Conservation (phyloP, 2,329 filamentous ascomycete species). For the Penicillium vulpinum region DNA sequence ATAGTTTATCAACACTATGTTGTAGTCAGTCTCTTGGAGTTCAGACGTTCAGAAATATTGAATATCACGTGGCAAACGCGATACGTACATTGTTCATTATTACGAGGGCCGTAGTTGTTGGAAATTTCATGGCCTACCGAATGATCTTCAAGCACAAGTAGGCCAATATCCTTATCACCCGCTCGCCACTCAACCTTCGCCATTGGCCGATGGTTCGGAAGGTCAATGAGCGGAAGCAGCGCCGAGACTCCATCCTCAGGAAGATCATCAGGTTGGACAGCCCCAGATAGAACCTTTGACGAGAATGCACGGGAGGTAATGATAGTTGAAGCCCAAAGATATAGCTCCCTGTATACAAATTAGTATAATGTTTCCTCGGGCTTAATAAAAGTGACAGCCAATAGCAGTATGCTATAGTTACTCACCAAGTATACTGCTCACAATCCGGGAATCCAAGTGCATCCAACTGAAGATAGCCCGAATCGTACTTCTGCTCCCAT, state of each 20-base stretch:
- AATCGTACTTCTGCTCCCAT: slow-evolving; percentile 43
- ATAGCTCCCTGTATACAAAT: slow-evolving; percentile 41
- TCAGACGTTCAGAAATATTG: too few species aligned
- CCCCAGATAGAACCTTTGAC: slow-evolving; percentile 43
- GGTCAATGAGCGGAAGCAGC: slow-evolving; percentile 68
- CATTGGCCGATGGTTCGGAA: slow-evolving; percentile 68
- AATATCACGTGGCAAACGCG: not conserved
- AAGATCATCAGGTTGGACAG: slow-evolving; percentile 39
- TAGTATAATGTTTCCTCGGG: not conserved
- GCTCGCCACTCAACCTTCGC: slow-evolving; percentile 61
- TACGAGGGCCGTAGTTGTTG: slow-evolving; percentile 76
- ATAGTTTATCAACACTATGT: slow-evolving; percentile 47
- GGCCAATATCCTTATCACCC: slow-evolving; percentile 38
- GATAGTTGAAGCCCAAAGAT: slow-evolving; percentile 49
- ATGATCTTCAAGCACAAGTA: slow-evolving; percentile 45
- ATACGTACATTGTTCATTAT: slow-evolving; percentile 63
- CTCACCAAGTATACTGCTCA: slow-evolving; percentile 43
- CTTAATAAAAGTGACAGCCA: not conserved
- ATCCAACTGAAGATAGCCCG: slow-evolving; percentile 29
- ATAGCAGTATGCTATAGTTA: not conserved
- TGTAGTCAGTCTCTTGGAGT: slow-evolving; percentile 5
- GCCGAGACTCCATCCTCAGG: slow-evolving; percentile 64
- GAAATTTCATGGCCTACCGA: slow-evolving; percentile 55
- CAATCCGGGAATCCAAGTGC: slow-evolving; percentile 32
- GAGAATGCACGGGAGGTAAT: slow-evolving; percentile 48